Evolutionary conservation across 345 rosid species (phyloP), one percentile per base, ranked within the genome.

Genomic region (Eucalyptus sideroxylon): DNA sequence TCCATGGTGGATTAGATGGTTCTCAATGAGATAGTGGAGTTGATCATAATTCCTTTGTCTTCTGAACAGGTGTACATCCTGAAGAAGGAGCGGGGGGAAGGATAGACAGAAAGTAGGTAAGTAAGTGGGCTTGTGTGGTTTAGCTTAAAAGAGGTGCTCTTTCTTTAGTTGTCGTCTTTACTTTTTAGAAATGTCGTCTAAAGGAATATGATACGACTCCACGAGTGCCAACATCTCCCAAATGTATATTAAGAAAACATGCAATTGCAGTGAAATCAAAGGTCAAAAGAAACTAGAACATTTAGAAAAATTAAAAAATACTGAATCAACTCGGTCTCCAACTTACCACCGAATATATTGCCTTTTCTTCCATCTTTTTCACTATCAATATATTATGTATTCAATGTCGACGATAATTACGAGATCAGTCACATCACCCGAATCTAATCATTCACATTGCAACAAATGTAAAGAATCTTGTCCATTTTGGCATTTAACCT

Each of bases 61-160:
- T 77, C 83, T 77, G 8, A 23, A 40, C 85, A 77, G 83, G 45
- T 77, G 83, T 77, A 11, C 45, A 77, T 37, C 24, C 83, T 77
- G 8, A 3, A 72, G 14, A 3, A 77, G 14, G 24, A 5, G 6
- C 5, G 9, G 40, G 42, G 40, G 14, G 83, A 11, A 6, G 83
- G 26, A 69, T 17, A 19, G 82, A 40, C 27, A 77, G 85, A 77
- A 77, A 77, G 47, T 72, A 34, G 69, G 77, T n/a, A n/a, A 77
- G 85, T 77, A n/a, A 77, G 85, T 77, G 85, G 85, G 85, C 85
- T 77, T 21, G 85, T 77, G 85, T 77, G 85, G 85, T 6, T 77
- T 40, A 77, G 85, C 47, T 40, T 40, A 77, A 40, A 77, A 77
- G 85, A 21, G 47, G 13, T 14, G 16, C 85, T 77, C 16, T 77